These are phyloP conservation scores for Gorgonomyces haynaldii DNA, from an alignment of 192 early-diverging fungal species.

Conservation along the genomic window DNA sequence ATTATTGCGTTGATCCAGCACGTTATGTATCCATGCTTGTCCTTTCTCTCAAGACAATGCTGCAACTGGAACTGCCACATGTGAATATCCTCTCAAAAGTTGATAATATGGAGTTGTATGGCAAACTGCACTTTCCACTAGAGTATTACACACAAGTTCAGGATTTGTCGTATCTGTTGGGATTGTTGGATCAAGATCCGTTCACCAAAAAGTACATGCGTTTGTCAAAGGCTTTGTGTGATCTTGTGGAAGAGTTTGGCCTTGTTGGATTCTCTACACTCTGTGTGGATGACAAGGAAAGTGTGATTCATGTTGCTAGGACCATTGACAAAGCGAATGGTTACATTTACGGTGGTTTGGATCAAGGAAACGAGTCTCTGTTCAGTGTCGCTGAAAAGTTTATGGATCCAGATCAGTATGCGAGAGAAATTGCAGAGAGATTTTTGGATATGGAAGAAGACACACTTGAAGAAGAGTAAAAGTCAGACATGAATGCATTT, in stretches of 20 bases:
- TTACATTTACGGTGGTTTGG: conserved; percentile 73
- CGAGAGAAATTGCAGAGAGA: no score
- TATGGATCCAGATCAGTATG: no score
- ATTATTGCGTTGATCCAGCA: conserved; percentile 82
- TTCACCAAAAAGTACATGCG: conserved; percentile 53
- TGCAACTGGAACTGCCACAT: conserved; percentile 44
- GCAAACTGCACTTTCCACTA: conserved; percentile 66
- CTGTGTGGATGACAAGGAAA: conserved; percentile 72
- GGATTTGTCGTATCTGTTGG: conserved; percentile 73
- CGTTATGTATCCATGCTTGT: conserved; percentile 89
- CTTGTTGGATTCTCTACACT: conserved; percentile 88
- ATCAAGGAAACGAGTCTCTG: conserved; percentile 66
- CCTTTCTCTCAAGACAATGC: conserved; percentile 67
- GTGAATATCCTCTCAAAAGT: conserved; percentile 45
- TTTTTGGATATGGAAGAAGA: no score
- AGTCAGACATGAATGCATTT: background rate
- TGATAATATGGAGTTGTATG: conserved; percentile 52
- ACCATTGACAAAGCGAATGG: conserved; percentile 88
- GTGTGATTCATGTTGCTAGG: conserved; percentile 61
- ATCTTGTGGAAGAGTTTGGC: conserved; percentile 82
- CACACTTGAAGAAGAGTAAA: background rate
- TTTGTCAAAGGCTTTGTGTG: conserved; percentile 76
- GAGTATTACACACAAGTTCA: conserved; percentile 94
- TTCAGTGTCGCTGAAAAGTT: conserved; percentile 45
- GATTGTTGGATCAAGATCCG: conserved; percentile 59